Evolutionary conservation across 441 rosid genomes (phyloP).

Genomic region (Pelargonium cotyledonis): DNA sequence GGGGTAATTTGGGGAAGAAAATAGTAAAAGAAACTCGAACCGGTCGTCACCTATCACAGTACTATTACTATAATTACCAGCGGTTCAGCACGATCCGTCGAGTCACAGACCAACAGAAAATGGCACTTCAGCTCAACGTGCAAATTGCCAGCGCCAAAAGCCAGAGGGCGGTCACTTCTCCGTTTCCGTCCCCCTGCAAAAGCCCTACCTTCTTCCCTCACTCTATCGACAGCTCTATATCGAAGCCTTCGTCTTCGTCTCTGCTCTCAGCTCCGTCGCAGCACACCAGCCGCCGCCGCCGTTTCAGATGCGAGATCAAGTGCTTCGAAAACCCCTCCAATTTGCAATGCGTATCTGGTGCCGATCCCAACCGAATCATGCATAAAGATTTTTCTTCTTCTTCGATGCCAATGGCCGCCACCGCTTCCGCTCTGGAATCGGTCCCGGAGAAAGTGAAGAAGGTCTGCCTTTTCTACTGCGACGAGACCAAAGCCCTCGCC

Average conservation of each 20-base stretch:
- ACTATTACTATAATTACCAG: too few relatives aligned
- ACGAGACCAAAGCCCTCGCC: conserved; percentile 67
- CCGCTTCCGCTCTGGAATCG: conserved; percentile 35
- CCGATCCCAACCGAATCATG: conserved; percentile 38
- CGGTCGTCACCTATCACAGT: too few relatives aligned
- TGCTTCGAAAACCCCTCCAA: conserved; percentile 48
- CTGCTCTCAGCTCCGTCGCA: too few relatives aligned
- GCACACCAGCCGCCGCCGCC: conserved; percentile 6
- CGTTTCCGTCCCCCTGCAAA: background rate
- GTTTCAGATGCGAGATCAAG: conserved; percentile 39
- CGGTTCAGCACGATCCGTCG: background rate
- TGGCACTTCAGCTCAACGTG: background rate
- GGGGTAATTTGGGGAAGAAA: too few relatives aligned
- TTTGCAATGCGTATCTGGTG: conserved; percentile 41
- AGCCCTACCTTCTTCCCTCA: background rate
- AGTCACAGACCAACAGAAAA: background rate
- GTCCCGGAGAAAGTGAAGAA: conserved; percentile 44
- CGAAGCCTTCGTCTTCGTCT: background rate
- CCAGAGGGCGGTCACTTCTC: background rate
- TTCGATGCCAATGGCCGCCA: conserved; percentile 42
- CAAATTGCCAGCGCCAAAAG: background rate
- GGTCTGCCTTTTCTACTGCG: conserved; percentile 70
- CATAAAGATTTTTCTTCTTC: conserved; percentile 33
- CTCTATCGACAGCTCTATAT: background rate
- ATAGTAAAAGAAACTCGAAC: too few relatives aligned